Conservation (phyloP, 805 yeast genomes). For the Candida maltosa region DNA sequence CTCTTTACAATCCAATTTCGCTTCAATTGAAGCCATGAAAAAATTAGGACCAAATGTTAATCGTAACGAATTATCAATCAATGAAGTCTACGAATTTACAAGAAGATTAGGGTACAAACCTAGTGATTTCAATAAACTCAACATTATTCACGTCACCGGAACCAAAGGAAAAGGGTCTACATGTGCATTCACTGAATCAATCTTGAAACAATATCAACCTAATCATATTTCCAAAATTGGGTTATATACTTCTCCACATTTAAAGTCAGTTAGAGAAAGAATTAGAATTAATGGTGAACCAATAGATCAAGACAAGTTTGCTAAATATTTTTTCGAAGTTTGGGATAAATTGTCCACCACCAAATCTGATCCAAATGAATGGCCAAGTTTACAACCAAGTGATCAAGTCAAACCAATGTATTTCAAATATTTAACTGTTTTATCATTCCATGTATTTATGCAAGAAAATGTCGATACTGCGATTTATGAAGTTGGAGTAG, state of each 20-base stretch:
- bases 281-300: slow-evolving; percentile 86
- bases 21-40: slow-evolving; percentile 79
- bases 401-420: slow-evolving; percentile 82
- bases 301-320: slow-evolving; percentile 72
- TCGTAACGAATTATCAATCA: slow-evolving; percentile 61
- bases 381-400: slow-evolving; percentile 66
- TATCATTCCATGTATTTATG: slow-evolving; percentile 88
- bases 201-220: slow-evolving; percentile 57
- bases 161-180: slow-evolving; percentile 99
- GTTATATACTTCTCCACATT: slow-evolving; percentile 93
- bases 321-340: slow-evolving; percentile 89
- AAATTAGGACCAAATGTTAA: slow-evolving; percentile 61
- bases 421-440: slow-evolving; percentile 82
- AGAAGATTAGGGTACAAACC: slow-evolving; percentile 44
- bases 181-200: slow-evolving; percentile 87
- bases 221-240: slow-evolving; percentile 63
- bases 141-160: slow-evolving; percentile 90
- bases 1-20: slow-evolving; percentile 85
- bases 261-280: slow-evolving; percentile 89
- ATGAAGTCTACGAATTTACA: slow-evolving; percentile 64
- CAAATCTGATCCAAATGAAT: slow-evolving; percentile 49
- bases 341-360: slow-evolving; percentile 77
- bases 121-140: slow-evolving; percentile 66
- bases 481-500: slow-evolving; percentile 96
- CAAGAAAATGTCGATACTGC: slow-evolving; percentile 91